These are phyloP conservation scores for Leishmania amazonensis DNA, from an alignment of 208 protist genomes.

Conservation along the genomic window DNA sequence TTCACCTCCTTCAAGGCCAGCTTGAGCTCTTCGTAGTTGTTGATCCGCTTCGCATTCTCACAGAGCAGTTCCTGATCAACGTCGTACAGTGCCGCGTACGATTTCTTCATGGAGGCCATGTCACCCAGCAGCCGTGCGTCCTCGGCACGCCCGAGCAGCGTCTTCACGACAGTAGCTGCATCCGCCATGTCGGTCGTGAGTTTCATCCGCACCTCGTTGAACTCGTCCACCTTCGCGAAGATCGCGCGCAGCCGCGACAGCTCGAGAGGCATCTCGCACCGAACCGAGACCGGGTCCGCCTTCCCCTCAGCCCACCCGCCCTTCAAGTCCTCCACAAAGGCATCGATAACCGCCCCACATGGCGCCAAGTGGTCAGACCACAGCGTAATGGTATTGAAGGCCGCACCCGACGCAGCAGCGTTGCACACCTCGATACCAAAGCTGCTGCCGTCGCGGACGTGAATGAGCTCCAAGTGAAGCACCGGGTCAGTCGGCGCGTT, in stretches of 20 bases:
- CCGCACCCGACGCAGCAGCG: constrained; percentile 10
- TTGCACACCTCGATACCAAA: constrained; percentile 55
- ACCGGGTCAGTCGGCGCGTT: constrained; percentile 27
- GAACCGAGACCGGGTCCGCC: constrained; percentile 23
- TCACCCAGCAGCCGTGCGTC: constrained; percentile 91
- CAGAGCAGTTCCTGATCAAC: constrained; percentile 89
- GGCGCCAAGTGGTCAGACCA: constrained; percentile 79
- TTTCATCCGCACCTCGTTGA: constrained; percentile 85
- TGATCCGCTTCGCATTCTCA: constrained; percentile 93
- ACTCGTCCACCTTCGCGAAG: constrained; percentile 83
- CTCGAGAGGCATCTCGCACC: constrained; percentile 85
- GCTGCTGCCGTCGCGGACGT: constrained; percentile 64
- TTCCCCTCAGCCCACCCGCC: constrained; percentile 33
- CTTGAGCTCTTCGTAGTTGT: constrained; percentile 93
- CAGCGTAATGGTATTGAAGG: constrained; percentile 45
- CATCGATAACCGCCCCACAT: constrained; percentile 86
- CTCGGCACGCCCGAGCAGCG: constrained; percentile 91
- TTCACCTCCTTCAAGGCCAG: constrained; percentile 90
- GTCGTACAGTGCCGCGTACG: constrained; percentile 85
- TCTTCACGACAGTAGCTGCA: constrained; percentile 82
- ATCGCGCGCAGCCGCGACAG: constrained; percentile 52
- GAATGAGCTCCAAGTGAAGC: constrained; percentile 56
- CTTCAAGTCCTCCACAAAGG: constrained; percentile 60
- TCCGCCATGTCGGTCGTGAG: constrained; percentile 95
- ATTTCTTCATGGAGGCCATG: constrained; percentile 76